Percentiles rank a stretch among this genome's conserved stretches.
These are phyloP conservation scores for Psidium guajava DNA, from an alignment of 345 rosid species.

Conservation along the genomic window DNA sequence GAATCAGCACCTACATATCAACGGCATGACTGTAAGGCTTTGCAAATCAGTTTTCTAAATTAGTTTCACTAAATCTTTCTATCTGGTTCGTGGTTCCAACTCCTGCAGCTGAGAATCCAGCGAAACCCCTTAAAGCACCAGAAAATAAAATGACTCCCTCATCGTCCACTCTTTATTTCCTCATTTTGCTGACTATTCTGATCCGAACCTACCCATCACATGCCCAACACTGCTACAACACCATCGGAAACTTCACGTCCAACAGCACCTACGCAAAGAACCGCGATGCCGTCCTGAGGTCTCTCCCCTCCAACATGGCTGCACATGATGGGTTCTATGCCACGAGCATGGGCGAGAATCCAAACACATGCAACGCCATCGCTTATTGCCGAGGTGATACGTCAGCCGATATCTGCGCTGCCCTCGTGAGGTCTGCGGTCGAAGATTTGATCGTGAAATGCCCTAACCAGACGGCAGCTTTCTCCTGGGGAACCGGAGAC, in stretches of 20 bases:
- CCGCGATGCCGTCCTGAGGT: constrained; percentile 3
- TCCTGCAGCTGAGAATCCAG: too few relatives aligned
- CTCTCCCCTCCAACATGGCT: constrained; percentile 4
- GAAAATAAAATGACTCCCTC: not conserved
- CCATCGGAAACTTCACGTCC: not conserved
- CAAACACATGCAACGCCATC: constrained; percentile 6
- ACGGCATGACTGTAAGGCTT: too few relatives aligned
- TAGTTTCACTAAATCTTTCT: too few relatives aligned
- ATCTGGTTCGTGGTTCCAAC: too few relatives aligned
- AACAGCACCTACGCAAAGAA: constrained; percentile 11
- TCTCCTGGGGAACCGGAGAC: constrained; percentile 9
- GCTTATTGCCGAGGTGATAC: constrained; percentile 25
- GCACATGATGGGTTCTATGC: not conserved
- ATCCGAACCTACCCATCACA: not conserved
- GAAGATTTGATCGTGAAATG: constrained; percentile 11
- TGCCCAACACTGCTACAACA: not conserved
- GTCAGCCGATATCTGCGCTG: constrained; percentile 10
- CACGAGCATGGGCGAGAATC: not conserved
- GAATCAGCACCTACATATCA: not conserved
- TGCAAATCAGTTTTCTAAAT: too few relatives aligned
- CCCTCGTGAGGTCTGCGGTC: constrained; percentile 5
- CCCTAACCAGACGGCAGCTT: constrained; percentile 24
- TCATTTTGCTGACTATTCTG: not conserved
- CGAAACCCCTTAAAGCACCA: not conserved
- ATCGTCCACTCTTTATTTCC: not conserved